These are phyloP conservation scores for Epichloe sibirici DNA, from an alignment of 2,329 filamentous ascomycete genomes.

Conservation along the genomic window DNA sequence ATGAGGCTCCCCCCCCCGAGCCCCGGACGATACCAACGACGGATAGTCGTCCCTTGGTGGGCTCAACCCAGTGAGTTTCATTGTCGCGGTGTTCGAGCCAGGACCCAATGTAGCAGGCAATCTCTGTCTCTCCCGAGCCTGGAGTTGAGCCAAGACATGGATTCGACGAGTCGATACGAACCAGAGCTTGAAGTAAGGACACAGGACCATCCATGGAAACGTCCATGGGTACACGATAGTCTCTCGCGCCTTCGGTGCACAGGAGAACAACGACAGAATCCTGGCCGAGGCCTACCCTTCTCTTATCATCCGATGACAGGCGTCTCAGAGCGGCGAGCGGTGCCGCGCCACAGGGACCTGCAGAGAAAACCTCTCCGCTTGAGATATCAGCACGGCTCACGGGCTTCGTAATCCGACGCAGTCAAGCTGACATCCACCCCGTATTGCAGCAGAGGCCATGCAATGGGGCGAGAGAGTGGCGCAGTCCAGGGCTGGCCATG, in stretches of 20 bases:
- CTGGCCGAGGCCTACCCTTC: constrained; percentile 24
- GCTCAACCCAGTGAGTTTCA: constrained; percentile 18
- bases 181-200: constrained; percentile 30
- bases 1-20: constrained; percentile 34
- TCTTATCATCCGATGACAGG: constrained; percentile 24
- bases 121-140: constrained; percentile 32
- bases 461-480: constrained; percentile 52
- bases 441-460: constrained; percentile 47
- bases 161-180: constrained; percentile 37
- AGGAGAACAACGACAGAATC: constrained; percentile 52
- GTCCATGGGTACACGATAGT: constrained; percentile 33
- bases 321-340: constrained; percentile 43
- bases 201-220: constrained; percentile 30
- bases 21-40: constrained; percentile 36
- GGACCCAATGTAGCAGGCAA: constrained; percentile 32
- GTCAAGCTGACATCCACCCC: constrained; percentile 17
- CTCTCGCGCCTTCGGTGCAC: constrained; percentile 45
- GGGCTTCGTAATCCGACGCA: constrained; percentile 45
- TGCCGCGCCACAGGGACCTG: constrained; percentile 53
- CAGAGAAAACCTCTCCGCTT: constrained; percentile 29
- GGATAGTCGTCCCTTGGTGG: constrained; percentile 31
- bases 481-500: constrained; percentile 40
- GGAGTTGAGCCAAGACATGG: constrained; percentile 27
- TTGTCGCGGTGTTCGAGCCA: constrained; percentile 41
- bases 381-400: constrained; percentile 45